A percentile compares a stretch with the other conserved stretches of the same genome.
Conservation (phyloP, 108 stramenopile genomes). For the Discostella pseudostelligera region DNA sequence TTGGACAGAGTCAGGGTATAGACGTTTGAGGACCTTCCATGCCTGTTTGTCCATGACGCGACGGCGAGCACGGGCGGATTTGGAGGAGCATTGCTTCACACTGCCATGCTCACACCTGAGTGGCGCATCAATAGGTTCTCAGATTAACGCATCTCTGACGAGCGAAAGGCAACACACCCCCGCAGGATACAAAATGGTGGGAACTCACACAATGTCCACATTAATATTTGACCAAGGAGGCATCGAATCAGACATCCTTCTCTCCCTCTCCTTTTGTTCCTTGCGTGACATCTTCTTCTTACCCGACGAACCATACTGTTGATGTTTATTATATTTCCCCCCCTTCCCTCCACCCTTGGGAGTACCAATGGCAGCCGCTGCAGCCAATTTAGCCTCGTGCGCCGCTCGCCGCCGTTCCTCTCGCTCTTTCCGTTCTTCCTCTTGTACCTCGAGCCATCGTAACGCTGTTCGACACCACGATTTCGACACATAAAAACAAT, state of each 20-base stretch:
- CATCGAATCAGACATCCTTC: constrained; percentile 66
- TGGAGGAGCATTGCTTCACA: constrained; percentile 49
- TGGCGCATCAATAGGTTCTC: no score
- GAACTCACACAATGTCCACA: constrained; percentile 54
- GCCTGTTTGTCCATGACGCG: constrained; percentile 80
- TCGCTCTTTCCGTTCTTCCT: constrained; percentile 56
- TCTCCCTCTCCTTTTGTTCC: constrained; percentile 64
- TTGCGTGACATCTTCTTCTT: constrained; percentile 83
- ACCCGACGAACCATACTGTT: constrained; percentile 38
- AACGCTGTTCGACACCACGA: constrained; percentile 83
- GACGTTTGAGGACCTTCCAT: constrained; percentile 80
- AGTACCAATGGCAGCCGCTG: constrained; percentile 12
- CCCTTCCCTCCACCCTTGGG: constrained; percentile 21
- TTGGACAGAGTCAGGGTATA: constrained; percentile 78
- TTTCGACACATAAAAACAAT: constrained; percentile 80
- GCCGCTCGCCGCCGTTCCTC: constrained; percentile 40
- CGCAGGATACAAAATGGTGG: background rate
- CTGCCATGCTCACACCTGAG: constrained; percentile 50
- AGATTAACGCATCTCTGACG: no score
- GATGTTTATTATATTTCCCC: constrained; percentile 7
- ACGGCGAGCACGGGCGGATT: constrained; percentile 72
- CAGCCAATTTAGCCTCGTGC: constrained; percentile 21
- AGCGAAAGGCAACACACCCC: no score
- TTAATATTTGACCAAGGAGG: constrained; percentile 88
- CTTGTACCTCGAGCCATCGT: constrained; percentile 81